Conservation (phyloP, 352 stramenopile genomes). For the Phytophthora ohioensis region DNA sequence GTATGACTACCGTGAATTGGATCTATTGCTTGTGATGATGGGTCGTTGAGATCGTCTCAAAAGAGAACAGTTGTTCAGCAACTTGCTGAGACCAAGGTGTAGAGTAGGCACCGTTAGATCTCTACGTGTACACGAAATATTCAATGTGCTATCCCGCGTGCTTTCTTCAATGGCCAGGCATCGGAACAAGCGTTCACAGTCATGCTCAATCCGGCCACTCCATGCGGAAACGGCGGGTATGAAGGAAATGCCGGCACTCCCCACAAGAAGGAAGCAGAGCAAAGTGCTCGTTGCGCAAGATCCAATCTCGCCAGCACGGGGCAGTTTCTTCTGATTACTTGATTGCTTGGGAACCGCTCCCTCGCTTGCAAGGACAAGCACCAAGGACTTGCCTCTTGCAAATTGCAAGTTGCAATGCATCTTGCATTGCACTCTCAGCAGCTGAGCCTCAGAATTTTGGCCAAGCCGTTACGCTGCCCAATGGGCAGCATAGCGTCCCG, state of each 20-base stretch:
- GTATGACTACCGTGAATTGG: constrained; percentile 34
- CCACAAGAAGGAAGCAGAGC: neutral
- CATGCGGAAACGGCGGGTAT: neutral
- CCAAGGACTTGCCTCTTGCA: neutral
- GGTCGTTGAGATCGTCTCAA: neutral
- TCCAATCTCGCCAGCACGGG: constrained; percentile 10
- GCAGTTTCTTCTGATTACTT: constrained; percentile 6
- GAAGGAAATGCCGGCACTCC: neutral
- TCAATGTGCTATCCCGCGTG: too few relatives aligned
- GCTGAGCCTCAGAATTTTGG: constrained; percentile 10
- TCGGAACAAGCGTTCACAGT: too few relatives aligned
- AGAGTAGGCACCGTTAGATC: too few relatives aligned
- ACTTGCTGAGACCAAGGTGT: too few relatives aligned
- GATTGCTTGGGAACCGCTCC: neutral
- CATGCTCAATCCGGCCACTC: constrained; percentile 7
- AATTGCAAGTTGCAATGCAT: neutral
- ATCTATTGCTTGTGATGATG: neutral
- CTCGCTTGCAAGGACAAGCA: neutral
- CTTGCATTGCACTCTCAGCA: neutral
- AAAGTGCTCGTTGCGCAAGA: neutral
- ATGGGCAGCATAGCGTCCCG: constrained; percentile 10
- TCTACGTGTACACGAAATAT: too few relatives aligned
- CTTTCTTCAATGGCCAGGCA: too few relatives aligned
- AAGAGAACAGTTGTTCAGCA: neutral
- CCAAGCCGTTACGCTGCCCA: constrained; percentile 4